These are phyloP conservation scores for Leptographium galeiforme DNA, from an alignment of 2,329 filamentous ascomycete species.

Conservation along the genomic window DNA sequence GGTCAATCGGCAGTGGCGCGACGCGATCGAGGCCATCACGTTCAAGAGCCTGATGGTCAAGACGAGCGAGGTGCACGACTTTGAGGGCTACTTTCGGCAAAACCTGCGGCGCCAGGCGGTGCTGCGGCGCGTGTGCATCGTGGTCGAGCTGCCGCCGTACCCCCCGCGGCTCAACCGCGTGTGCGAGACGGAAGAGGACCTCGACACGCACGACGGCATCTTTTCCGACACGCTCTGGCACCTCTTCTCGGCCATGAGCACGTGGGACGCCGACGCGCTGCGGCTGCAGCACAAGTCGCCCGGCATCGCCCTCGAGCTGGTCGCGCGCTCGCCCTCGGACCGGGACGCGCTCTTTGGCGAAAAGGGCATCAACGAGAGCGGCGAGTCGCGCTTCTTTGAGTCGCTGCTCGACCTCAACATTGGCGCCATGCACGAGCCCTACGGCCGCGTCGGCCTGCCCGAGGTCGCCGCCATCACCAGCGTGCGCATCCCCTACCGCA, in stretches of 20 bases:
- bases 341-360: conserved; percentile 3
- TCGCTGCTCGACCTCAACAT: conserved; percentile 6
- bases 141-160: conserved; percentile 14
- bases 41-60: conserved; percentile 13
- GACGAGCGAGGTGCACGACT: conserved; percentile 9
- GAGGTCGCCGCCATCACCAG: conserved; percentile 11
- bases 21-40: conserved; percentile 14
- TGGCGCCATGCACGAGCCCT: conserved; percentile 9
- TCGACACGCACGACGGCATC: conserved; percentile 14
- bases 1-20: conserved; percentile 16
- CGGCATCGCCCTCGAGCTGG: conserved; percentile 14
- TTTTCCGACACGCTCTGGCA: conserved; percentile 15
- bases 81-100: conserved; percentile 13
- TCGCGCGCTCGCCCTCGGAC: conserved; percentile 13
- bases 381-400: conserved; percentile 6
- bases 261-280: conserved; percentile 11
- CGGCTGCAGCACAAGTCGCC: conserved; percentile 1
- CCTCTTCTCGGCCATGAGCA: conserved; percentile 13
- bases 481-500: conserved; percentile 11
- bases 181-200: conserved; percentile 14
- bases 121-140: conserved; percentile 13
- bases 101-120: conserved; percentile 10
- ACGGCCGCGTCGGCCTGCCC: conserved; percentile 12
- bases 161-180: conserved; percentile 7
- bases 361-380: conserved; percentile 1